phyloP scores from a whole-genome alignment of 768 basidiomycete genomes.

The Tricholoma hemisulphureum region DNA sequence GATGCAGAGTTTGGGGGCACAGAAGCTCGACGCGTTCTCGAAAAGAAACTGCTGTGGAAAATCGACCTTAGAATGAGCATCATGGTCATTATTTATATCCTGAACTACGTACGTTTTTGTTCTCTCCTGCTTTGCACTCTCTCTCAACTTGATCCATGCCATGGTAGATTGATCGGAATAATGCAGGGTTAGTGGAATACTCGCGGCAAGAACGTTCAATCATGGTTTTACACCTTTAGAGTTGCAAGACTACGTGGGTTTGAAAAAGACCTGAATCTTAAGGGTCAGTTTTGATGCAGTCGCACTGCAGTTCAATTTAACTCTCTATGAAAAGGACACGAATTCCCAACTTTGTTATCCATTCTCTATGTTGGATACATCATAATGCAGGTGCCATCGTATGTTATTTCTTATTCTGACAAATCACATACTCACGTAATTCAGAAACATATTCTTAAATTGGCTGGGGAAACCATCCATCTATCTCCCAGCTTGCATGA shows the following conservation, averaged over 20 bases:
- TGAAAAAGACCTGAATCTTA: slow-evolving; percentile 56
- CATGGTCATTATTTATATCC: slow-evolving; percentile 46
- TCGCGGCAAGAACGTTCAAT: not conserved
- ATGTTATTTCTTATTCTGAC: slow-evolving; percentile 18
- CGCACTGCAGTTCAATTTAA: not conserved
- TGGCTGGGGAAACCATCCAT: slow-evolving; percentile 61
- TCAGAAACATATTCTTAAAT: slow-evolving; percentile 69
- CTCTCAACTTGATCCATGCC: slow-evolving; percentile 30
- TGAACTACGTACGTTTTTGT: slow-evolving; percentile 35
- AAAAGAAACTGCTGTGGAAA: slow-evolving; percentile 42
- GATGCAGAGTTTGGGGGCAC: slow-evolving; percentile 30
- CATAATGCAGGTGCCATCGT: slow-evolving; percentile 74
- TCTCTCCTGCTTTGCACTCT: not conserved
- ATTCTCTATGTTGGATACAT: slow-evolving; percentile 68
- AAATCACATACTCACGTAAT: not conserved
- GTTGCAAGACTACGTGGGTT: slow-evolving; percentile 68
- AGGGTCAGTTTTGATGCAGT: slow-evolving; percentile 29
- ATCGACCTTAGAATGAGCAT: slow-evolving; percentile 52
- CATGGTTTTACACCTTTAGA: slow-evolving; percentile 26
- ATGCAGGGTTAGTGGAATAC: slow-evolving; percentile 47
- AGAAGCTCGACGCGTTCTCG: slow-evolving; percentile 26
- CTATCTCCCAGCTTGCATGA: slow-evolving; percentile 62
- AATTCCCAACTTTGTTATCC: slow-evolving; percentile 61
- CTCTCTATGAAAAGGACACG: slow-evolving; percentile 19
- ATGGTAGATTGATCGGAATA: slow-evolving; percentile 66